These are phyloP conservation scores for Pyrenopolyporus hunteri DNA, from an alignment of 495 filamentous ascomycete species.

Conservation along the genomic window DNA sequence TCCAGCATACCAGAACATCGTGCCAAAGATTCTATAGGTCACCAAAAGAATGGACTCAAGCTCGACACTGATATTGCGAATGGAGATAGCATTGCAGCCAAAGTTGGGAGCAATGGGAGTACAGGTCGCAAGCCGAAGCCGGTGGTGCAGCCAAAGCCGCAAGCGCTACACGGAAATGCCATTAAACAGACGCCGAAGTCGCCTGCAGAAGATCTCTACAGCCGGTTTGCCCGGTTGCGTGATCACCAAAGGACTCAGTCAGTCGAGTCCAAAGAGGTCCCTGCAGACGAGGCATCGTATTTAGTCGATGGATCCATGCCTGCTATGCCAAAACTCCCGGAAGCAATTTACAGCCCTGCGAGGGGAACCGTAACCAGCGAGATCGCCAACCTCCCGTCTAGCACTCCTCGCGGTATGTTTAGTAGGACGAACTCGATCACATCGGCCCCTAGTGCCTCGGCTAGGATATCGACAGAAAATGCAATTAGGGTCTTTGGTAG, in stretches of 20 bases:
- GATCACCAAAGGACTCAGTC: slow-evolving; percentile 36
- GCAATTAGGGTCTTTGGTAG: slow-evolving; percentile 17
- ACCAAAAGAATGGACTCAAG: not conserved
- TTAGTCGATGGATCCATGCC: slow-evolving; percentile 58
- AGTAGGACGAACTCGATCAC: slow-evolving; percentile 54
- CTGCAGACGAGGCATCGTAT: slow-evolving; percentile 64
- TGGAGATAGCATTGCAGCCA: not conserved
- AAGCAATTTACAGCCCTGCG: slow-evolving; percentile 84
- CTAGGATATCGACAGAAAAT: slow-evolving; percentile 30
- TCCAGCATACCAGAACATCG: not conserved
- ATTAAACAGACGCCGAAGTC: slow-evolving; percentile 40
- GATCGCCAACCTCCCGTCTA: slow-evolving; percentile 55
- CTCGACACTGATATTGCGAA: not conserved
- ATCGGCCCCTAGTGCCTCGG: slow-evolving; percentile 42
- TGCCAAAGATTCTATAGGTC: slow-evolving; percentile 9
- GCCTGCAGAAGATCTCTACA: slow-evolving; percentile 52
- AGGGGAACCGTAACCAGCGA: slow-evolving; percentile 62
- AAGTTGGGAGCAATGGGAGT: not conserved
- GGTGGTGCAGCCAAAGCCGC: slow-evolving; percentile 66
- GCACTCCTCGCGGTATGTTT: slow-evolving; percentile 54
- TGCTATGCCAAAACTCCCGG: slow-evolving; percentile 75
- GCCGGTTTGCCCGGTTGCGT: slow-evolving; percentile 66
- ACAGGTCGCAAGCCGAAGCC: slow-evolving; percentile 51
- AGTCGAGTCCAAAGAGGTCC: slow-evolving; percentile 50
- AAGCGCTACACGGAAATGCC: slow-evolving; percentile 62